Percentiles rank a stretch among this genome's conserved stretches.
These are phyloP conservation scores for Cladorrhinum sp. DNA, from an alignment of 2,329 filamentous ascomycete species.

Conservation along the genomic window DNA sequence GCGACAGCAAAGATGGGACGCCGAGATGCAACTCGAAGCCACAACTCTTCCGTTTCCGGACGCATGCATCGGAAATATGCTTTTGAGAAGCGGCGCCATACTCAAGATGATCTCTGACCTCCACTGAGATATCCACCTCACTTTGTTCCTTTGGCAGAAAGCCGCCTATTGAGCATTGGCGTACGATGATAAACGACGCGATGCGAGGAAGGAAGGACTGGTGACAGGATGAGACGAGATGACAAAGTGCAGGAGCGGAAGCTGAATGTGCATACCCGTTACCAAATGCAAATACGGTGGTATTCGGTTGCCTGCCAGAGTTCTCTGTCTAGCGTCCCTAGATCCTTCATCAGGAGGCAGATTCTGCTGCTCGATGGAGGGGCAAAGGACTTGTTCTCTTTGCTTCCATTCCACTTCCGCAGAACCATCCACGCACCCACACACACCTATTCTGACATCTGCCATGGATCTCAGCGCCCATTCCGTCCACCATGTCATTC, in stretches of 20 bases:
- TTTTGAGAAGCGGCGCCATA: not conserved
- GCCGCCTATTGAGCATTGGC: not conserved
- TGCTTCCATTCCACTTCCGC: not conserved
- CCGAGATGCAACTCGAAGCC: not conserved
- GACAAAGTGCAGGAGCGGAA: not conserved
- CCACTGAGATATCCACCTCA: not conserved
- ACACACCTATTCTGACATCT: constrained; percentile 9
- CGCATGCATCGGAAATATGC: not conserved
- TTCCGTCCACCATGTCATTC: constrained; percentile 54
- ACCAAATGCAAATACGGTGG: no score
- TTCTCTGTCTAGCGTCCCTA: not conserved
- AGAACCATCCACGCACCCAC: not conserved
- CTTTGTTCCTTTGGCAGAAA: not conserved
- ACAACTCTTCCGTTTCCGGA: not conserved
- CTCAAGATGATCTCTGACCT: not conserved
- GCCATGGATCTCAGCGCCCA: constrained; percentile 53
- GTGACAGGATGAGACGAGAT: not conserved
- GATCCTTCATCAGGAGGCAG: not conserved
- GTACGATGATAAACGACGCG: not conserved
- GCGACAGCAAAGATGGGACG: not conserved
- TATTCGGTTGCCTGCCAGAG: no score
- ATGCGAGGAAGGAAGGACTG: not conserved
- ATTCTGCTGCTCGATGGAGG: no score
- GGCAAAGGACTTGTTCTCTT: not conserved
- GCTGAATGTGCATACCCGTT: no score